phyloP scores from a whole-genome alignment of 352 stramenopile species.

The Pythium coloratum region DNA sequence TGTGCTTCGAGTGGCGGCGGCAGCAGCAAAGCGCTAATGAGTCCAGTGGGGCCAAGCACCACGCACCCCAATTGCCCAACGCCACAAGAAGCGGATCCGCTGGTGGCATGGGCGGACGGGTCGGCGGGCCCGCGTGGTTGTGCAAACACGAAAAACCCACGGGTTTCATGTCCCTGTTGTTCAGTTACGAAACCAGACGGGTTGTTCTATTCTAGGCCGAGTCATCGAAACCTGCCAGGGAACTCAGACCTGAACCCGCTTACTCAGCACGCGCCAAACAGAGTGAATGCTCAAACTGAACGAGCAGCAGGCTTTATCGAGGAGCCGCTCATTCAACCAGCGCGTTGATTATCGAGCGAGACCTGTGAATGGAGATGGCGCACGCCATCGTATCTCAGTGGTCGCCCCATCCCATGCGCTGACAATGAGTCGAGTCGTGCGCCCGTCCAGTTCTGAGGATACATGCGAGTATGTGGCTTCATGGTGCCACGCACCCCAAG shows the following conservation, averaged over 20 bases:
- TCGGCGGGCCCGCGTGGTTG: constrained; percentile 15
- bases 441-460: neutral
- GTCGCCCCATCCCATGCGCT: neutral
- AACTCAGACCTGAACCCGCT: neutral
- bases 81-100: constrained; percentile 18
- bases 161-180: neutral
- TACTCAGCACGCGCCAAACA: neutral
- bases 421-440: no score
- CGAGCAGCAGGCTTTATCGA: neutral
- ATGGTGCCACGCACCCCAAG: constrained; percentile 1
- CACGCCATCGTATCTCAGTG: neutral
- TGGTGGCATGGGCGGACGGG: constrained; percentile 19
- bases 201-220: neutral
- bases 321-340: neutral
- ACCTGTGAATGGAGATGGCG: neutral
- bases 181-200: neutral
- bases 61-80: constrained; percentile 20
- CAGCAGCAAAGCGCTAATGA: constrained; percentile 15
- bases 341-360: neutral
- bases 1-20: constrained; percentile 1
- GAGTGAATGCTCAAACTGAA: constrained; percentile 38
- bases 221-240: neutral
- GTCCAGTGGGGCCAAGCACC: constrained; percentile 9
- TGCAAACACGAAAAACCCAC: constrained; percentile 26
- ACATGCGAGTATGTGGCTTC: neutral